phyloP scores from a whole-genome alignment of 257 asterid species.

The Capsicum chinense region DNA sequence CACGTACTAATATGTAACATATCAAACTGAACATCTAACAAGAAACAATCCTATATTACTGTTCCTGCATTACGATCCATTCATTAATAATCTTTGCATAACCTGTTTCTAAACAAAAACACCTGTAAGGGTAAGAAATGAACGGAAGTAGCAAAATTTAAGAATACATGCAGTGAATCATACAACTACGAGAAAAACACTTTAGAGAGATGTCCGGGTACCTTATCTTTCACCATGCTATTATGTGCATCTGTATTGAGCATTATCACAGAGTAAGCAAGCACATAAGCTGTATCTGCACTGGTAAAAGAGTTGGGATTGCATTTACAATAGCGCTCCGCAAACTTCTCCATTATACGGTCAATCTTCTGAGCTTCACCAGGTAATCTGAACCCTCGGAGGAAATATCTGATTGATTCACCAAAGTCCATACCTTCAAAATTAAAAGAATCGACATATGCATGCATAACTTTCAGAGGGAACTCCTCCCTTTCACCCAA shows the following conservation, averaged over 20 bases:
- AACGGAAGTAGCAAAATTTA: neutral
- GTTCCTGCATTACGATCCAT: neutral
- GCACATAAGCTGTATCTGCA: constrained; percentile 98
- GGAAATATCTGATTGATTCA: constrained; percentile 90
- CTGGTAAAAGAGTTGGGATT: constrained; percentile 85
- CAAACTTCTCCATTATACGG: constrained; percentile 98
- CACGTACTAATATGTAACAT: neutral
- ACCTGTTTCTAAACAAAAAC: neutral
- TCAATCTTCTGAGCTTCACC: constrained; percentile 99
- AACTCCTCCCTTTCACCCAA: constrained; percentile 98
- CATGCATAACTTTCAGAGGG: constrained; percentile 94
- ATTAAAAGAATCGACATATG: constrained; percentile 95
- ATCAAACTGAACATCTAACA: constrained; percentile 1
- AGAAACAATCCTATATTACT: constrained; percentile 7
- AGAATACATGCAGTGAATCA: constrained; percentile 20
- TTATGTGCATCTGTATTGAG: constrained; percentile 99
- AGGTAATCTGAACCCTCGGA: constrained; percentile 94
- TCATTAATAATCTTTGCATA: neutral
- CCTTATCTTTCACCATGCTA: constrained; percentile 98
- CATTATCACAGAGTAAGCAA: constrained; percentile 97
- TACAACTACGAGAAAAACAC: neutral
- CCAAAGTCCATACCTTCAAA: constrained; percentile 92
- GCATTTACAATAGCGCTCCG: constrained; percentile 99
- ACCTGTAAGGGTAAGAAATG: neutral
- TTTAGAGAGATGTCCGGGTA: constrained; percentile 40